A percentile compares a stretch with the other conserved stretches of the same genome.
These are phyloP conservation scores for Rubroboletus pulcherrimus DNA, from an alignment of 768 basidiomycete genomes.

Conservation along the genomic window DNA sequence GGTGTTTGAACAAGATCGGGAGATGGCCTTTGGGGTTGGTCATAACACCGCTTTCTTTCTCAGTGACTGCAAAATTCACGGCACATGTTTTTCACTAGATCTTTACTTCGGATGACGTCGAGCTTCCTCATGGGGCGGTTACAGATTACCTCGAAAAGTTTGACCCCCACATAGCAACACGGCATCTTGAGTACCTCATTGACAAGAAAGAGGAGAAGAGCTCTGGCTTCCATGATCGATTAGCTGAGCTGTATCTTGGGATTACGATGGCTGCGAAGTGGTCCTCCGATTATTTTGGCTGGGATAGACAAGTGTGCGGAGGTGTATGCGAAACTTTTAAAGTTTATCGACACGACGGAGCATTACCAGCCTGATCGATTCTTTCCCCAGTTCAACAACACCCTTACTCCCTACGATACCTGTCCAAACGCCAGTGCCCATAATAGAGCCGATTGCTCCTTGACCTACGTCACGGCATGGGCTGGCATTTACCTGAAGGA, in stretches of 20 bases:
- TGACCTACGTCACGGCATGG: constrained; percentile 63
- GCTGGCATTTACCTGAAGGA: constrained; percentile 63
- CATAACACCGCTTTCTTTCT: neutral
- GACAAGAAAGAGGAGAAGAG: constrained; percentile 65
- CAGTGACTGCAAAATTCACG: neutral
- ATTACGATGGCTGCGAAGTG: constrained; percentile 59
- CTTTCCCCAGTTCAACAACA: constrained; percentile 81
- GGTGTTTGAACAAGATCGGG: constrained; percentile 73
- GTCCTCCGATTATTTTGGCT: neutral
- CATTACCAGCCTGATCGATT: constrained; percentile 75
- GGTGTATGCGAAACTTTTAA: constrained; percentile 66
- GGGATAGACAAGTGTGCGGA: constrained; percentile 44
- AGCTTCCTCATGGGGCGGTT: constrained; percentile 75
- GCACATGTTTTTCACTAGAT: constrained; percentile 48
- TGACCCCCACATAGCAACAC: constrained; percentile 62
- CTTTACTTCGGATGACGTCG: constrained; percentile 92
- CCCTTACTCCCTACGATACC: constrained; percentile 81
- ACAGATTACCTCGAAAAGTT: constrained; percentile 75
- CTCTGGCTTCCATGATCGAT: constrained; percentile 76
- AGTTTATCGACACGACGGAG: constrained; percentile 69
- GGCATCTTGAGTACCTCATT: constrained; percentile 85
- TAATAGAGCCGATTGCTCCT: constrained; percentile 53
- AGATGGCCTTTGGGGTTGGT: constrained; percentile 72
- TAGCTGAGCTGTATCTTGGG: constrained; percentile 82
- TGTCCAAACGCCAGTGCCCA: constrained; percentile 58